Evolutionary conservation across 768 basidiomycete species (phyloP), one percentile per base, ranked within the genome.

Genomic region (Austroboletus eburneus): DNA sequence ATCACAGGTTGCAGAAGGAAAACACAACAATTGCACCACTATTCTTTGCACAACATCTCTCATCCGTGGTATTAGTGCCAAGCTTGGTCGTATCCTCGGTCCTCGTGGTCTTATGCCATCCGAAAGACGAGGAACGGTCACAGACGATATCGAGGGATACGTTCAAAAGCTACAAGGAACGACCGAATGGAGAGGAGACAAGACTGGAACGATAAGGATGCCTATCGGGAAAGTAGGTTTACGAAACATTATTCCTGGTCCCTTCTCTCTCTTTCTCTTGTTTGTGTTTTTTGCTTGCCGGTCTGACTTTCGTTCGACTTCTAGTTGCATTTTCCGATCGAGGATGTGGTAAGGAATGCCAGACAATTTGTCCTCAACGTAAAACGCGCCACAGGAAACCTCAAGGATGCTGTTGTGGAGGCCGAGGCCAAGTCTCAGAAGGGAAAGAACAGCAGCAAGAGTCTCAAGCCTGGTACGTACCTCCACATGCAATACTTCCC

Each of bases 61-160:
- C 58, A 79, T 92, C 44, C 78, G 81, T 37, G 68, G 81, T 25
- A 89, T 98, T 51, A 84, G 86, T 12, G 81, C 87, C 5, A 83
- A 79, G 58, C 76, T 98, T 3, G 93, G 81, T 65, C 70, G 89
- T 70, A 69, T 86, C 66, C 72, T 88, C 68, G 82, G 95, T 57
- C 94, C 92, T 34, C 81, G 90, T 43, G 95, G 95, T 46, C 70
- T 98, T 37, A 96, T 99, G 94, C 96, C 96, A 10, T 87, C 89
- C 7, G 90, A 87, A 51, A 83, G 93, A 64, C 78, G 93, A 47
- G 96, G 96, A 5, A 94, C 94, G 1, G 95, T 98, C 17, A 90
- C 91, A 2, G 88, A 92, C 41, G 91, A 97, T 49, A 74, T 97
- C 34, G 83, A 76, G 13, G 82, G 81, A 12, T 94, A 87, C 53